Conservation (phyloP, 164 flowering plant genomes). For the Berberis vulgaris region DNA sequence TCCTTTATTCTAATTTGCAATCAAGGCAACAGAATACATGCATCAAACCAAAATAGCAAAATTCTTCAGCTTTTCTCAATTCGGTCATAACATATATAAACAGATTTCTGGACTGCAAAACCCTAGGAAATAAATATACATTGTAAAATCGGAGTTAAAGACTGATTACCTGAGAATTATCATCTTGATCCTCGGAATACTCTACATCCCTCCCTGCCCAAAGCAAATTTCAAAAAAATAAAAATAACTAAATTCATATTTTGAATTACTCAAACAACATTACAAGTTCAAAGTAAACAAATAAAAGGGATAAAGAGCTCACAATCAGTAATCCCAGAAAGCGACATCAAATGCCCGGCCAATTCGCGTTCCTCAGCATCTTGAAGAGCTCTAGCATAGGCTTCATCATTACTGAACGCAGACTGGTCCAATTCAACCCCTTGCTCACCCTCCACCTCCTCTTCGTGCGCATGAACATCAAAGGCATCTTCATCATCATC, state of each 20-base stretch:
- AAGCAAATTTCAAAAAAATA: not conserved
- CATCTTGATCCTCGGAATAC: slow-evolving; percentile 17
- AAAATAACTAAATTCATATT: not conserved
- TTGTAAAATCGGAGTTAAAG: not conserved
- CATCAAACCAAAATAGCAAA: too few relatives aligned
- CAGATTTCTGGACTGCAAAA: too few relatives aligned
- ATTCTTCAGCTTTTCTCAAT: too few relatives aligned
- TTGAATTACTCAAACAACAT: too few relatives aligned
- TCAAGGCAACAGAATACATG: too few relatives aligned
- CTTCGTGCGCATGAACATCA: slow-evolving; percentile 31
- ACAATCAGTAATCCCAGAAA: slow-evolving; percentile 27
- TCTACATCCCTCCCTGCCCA: slow-evolving; percentile 14
- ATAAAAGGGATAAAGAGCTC: slow-evolving; percentile 2
- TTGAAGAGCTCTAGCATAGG: slow-evolving; percentile 62
- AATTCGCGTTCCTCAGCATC: slow-evolving; percentile 30
- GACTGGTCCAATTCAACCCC: not conserved
- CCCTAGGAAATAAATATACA: too few relatives aligned
- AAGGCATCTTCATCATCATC: slow-evolving; percentile 29
- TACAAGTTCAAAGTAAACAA: too few relatives aligned
- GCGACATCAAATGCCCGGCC: slow-evolving; percentile 25
- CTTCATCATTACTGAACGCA: not conserved
- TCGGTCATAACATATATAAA: too few relatives aligned
- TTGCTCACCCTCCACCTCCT: not conserved
- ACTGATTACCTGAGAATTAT: slow-evolving; percentile 21
- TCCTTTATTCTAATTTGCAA: too few relatives aligned